Conservation (phyloP, 768 basidiomycete genomes). For the Lyophyllum shimeji region DNA sequence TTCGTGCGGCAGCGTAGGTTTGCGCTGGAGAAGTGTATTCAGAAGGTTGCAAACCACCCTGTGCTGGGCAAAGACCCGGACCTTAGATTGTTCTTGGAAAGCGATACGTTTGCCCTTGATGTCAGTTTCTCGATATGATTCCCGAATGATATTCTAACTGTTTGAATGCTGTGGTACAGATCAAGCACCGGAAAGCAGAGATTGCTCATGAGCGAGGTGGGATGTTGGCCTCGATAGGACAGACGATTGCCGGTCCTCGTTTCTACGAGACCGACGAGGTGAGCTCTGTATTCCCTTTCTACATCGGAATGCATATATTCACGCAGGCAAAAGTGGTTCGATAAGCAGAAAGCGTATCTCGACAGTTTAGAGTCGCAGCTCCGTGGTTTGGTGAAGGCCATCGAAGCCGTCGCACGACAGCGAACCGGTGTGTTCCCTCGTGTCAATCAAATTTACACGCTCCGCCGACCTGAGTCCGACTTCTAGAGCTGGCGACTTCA, state of each 20-base stretch:
- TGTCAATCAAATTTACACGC: neutral
- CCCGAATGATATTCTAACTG: neutral
- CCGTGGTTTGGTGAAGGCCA: slow-evolving; percentile 81
- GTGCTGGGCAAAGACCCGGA: slow-evolving; percentile 87
- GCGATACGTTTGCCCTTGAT: slow-evolving; percentile 88
- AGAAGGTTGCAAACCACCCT: slow-evolving; percentile 92
- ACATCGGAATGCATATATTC: neutral
- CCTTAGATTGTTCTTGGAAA: slow-evolving; percentile 87
- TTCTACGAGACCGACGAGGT: slow-evolving; percentile 92
- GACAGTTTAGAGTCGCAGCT: slow-evolving; percentile 91
- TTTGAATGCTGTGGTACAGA: slow-evolving; percentile 41
- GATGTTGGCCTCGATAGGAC: slow-evolving; percentile 80
- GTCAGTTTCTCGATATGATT: slow-evolving; percentile 43
- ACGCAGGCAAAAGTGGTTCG: slow-evolving; percentile 73
- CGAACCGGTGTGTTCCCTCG: slow-evolving; percentile 55
- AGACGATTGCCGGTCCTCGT: slow-evolving; percentile 73
- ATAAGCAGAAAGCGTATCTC: slow-evolving; percentile 79
- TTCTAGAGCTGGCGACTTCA: slow-evolving; percentile 64
- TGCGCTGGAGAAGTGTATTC: slow-evolving; percentile 86
- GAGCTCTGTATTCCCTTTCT: slow-evolving; percentile 9
- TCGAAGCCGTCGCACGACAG: slow-evolving; percentile 83
- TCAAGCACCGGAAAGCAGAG: slow-evolving; percentile 84
- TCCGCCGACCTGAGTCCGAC: neutral
- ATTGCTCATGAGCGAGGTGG: slow-evolving; percentile 78
- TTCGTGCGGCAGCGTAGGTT: slow-evolving; percentile 86